Evolutionary conservation across 768 basidiomycete genomes (phyloP).

Genomic region (Pholiota conissans): DNA sequence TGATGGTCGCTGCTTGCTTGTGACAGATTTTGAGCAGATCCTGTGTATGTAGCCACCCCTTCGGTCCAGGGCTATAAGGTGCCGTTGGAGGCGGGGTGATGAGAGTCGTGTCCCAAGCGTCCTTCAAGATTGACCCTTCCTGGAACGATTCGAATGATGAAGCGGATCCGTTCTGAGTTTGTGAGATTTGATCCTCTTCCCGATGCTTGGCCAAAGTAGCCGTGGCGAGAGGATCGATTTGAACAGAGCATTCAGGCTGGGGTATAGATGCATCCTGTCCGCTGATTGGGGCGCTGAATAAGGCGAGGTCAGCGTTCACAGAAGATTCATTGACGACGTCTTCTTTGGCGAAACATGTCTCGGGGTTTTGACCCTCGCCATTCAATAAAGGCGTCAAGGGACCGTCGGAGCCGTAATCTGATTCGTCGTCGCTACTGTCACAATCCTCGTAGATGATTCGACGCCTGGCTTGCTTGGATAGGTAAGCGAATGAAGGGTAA

Average conservation of each 20-base stretch:
- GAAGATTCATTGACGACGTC: not conserved
- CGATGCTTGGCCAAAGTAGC: not conserved
- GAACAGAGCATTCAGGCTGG: not conserved
- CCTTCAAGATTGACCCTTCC: not conserved
- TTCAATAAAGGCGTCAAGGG: not conserved
- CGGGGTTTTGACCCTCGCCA: not conserved
- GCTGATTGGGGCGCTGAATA: not conserved
- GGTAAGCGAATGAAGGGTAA: conserved; percentile 20
- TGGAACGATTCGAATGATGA: not conserved
- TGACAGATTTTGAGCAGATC: conserved; percentile 12
- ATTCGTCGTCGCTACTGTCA: conserved; percentile 5
- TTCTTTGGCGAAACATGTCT: not conserved
- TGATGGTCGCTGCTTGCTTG: not conserved
- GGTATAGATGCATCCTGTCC: not conserved
- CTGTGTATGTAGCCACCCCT: conserved; percentile 13
- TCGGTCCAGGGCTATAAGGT: conserved; percentile 16
- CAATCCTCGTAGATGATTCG: not conserved
- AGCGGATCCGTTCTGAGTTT: not conserved
- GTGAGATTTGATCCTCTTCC: not conserved
- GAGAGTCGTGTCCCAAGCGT: conserved; percentile 15
- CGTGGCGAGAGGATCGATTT: not conserved
- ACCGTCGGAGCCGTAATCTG: conserved; percentile 7
- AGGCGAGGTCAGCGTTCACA: not conserved
- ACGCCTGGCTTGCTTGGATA: conserved; percentile 10
- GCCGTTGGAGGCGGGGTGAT: conserved; percentile 7